phyloP scores from a whole-genome alignment of 129 eudicot genomes.

The Cynara cardunculus region DNA sequence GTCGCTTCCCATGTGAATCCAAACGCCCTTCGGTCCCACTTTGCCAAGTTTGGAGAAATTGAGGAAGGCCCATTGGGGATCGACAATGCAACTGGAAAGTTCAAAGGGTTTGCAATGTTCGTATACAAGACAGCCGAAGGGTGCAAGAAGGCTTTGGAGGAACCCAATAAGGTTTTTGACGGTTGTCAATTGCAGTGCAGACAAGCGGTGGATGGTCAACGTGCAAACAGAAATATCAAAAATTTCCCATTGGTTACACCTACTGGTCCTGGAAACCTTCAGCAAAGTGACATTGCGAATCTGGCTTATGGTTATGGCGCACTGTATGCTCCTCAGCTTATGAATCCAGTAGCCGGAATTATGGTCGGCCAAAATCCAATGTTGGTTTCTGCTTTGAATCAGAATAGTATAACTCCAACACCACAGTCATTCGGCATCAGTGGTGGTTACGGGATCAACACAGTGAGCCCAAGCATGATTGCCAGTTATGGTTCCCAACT shows the following conservation, averaged over 20 bases:
- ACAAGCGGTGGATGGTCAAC: constrained; percentile 43
- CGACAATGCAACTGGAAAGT: constrained; percentile 53
- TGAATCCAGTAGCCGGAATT: constrained; percentile 41
- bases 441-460: constrained; percentile 53
- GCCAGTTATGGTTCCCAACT: constrained; percentile 57
- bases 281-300: constrained; percentile 26
- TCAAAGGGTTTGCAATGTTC: constrained; percentile 67
- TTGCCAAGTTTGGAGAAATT: constrained; percentile 64
- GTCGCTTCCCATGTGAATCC: constrained; percentile 56
- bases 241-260: constrained; percentile 11
- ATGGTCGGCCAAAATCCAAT: constrained; percentile 45
- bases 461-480: constrained; percentile 46
- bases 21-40: constrained; percentile 37
- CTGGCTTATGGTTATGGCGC: constrained; percentile 46
- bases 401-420: constrained; percentile 25
- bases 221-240: constrained; percentile 30
- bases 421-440: constrained; percentile 33
- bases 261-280: constrained; percentile 10
- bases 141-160: constrained; percentile 61
- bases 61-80: constrained; percentile 83
- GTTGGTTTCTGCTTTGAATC: constrained; percentile 54
- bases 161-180: constrained; percentile 64
- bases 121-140: constrained; percentile 67
- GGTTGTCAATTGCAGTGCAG: constrained; percentile 64
- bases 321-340: constrained; percentile 27